phyloP scores from a whole-genome alignment of 176 grass and related monocot species.

The Chloris gayana region DNA sequence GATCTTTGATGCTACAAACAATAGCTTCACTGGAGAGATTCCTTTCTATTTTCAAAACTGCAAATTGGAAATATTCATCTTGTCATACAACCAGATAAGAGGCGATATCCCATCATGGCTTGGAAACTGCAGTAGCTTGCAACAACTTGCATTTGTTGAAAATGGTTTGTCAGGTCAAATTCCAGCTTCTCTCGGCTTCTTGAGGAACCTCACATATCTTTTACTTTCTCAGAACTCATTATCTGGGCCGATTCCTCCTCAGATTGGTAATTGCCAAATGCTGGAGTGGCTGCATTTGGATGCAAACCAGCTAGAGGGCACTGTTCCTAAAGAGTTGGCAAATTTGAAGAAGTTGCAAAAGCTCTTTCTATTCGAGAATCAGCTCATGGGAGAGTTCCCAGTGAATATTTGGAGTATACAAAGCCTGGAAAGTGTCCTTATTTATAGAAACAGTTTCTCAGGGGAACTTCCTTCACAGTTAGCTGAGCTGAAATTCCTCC shows the following conservation, averaged over 20 bases:
- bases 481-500: constrained; percentile 46
- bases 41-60: constrained; percentile 54
- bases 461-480: constrained; percentile 53
- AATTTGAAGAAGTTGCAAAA: constrained; percentile 45
- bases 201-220: constrained; percentile 60
- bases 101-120: constrained; percentile 59
- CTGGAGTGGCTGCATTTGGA: constrained; percentile 50
- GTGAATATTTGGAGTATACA: constrained; percentile 64
- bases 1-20: constrained; percentile 41
- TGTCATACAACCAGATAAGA: constrained; percentile 57
- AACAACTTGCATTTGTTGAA: constrained; percentile 31
- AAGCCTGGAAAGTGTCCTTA: constrained; percentile 50
- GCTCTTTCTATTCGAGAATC: constrained; percentile 52
- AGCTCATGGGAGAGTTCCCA: constrained; percentile 56
- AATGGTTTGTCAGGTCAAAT: constrained; percentile 65
- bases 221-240: constrained; percentile 69
- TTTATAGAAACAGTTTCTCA: constrained; percentile 48
- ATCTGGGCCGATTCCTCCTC: constrained; percentile 65
- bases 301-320: constrained; percentile 56
- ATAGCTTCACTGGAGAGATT: constrained; percentile 65
- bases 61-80: constrained; percentile 51
- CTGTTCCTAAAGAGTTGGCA: constrained; percentile 52
- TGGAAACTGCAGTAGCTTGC: constrained; percentile 60
- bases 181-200: constrained; percentile 54
- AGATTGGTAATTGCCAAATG: constrained; percentile 51